phyloP scores from a whole-genome alignment of 495 filamentous ascomycete species.

The Hypoxylon rickii region DNA sequence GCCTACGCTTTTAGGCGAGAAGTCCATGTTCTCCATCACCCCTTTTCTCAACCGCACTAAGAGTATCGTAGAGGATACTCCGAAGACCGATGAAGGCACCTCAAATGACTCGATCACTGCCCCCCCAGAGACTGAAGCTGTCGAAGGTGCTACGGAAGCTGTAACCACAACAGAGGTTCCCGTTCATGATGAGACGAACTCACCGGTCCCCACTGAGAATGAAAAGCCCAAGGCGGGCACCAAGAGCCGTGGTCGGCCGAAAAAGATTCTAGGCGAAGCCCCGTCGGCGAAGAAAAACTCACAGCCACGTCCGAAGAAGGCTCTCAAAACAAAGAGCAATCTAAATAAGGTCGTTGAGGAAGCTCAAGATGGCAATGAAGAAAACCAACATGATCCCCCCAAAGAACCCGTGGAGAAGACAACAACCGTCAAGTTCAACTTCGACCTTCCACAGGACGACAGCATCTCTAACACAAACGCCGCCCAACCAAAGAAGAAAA shows the following conservation, averaged over 20 bases:
- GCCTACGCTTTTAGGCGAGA: conserved; percentile 70
- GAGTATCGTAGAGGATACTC: conserved; percentile 46
- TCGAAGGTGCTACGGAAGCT: conserved; percentile 11
- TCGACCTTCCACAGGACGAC: conserved; percentile 32
- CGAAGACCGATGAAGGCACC: conserved; percentile 28
- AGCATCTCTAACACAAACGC: conserved; percentile 31
- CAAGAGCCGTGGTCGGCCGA: conserved; percentile 49
- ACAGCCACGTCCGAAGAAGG: conserved; percentile 37
- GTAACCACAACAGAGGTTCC: conserved; percentile 1
- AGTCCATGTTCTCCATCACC: conserved; percentile 90
- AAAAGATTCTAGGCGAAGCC: conserved; percentile 43
- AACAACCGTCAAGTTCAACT: conserved; percentile 38
- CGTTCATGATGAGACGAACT: conserved; percentile 1
- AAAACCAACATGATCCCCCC: conserved; percentile 23
- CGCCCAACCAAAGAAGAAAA: conserved; percentile 66
- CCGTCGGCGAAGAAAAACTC: conserved; percentile 50
- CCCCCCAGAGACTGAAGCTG: conserved; percentile 5
- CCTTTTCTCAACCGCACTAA: conserved; percentile 84
- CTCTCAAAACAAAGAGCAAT: conserved; percentile 36
- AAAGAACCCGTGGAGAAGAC: conserved; percentile 34
- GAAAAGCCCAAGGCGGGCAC: conserved; percentile 28
- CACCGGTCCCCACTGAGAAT: conserved; percentile 5
- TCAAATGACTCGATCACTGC: conserved; percentile 34
- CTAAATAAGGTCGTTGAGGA: conserved; percentile 31
- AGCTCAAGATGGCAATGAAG: conserved; percentile 18